These are phyloP conservation scores for Flaveria brownii DNA, from an alignment of 129 eudicot species.

Conservation along the genomic window DNA sequence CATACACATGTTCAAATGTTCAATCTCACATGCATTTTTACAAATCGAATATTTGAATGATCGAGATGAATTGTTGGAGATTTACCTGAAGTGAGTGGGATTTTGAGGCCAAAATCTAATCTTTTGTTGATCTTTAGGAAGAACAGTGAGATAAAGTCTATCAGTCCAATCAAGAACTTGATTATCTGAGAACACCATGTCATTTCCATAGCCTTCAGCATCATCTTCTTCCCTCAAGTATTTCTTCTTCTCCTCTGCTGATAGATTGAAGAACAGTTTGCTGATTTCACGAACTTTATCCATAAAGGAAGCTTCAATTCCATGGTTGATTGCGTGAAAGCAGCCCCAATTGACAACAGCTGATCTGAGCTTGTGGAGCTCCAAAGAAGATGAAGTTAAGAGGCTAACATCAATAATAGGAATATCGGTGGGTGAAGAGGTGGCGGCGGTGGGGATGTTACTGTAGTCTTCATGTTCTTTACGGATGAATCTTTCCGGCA, in stretches of 20 bases:
- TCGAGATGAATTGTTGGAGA: background rate
- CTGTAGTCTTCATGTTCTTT: slow-evolving; percentile 28
- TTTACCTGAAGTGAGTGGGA: slow-evolving; percentile 50
- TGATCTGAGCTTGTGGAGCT: slow-evolving; percentile 47
- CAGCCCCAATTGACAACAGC: slow-evolving; percentile 62
- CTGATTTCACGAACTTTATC: slow-evolving; percentile 42
- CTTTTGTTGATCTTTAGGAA: slow-evolving; percentile 47
- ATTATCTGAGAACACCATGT: slow-evolving; percentile 43
- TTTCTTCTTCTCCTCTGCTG: slow-evolving; percentile 54
- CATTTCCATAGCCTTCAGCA: slow-evolving; percentile 70
- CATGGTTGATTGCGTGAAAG: slow-evolving; percentile 66
- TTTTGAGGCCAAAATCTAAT: slow-evolving; percentile 61
- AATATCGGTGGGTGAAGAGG: background rate
- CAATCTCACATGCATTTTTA: background rate
- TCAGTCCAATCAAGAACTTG: slow-evolving; percentile 69
- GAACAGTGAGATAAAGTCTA: slow-evolving; percentile 42
- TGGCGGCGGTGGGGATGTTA: slow-evolving; percentile 11
- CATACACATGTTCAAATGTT: background rate
- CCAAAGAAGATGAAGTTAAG: slow-evolving; percentile 31
- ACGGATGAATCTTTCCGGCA: slow-evolving; percentile 34
- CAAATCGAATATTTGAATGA: too few species aligned
- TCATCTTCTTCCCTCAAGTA: slow-evolving; percentile 40
- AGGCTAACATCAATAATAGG: slow-evolving; percentile 36
- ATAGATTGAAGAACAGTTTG: slow-evolving; percentile 39
- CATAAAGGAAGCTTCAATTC: slow-evolving; percentile 42